Percentiles rank a stretch among this genome's conserved stretches.
phyloP scores from a whole-genome alignment of 371 early-diverging fungal genomes.

The Mortierella sp. region DNA sequence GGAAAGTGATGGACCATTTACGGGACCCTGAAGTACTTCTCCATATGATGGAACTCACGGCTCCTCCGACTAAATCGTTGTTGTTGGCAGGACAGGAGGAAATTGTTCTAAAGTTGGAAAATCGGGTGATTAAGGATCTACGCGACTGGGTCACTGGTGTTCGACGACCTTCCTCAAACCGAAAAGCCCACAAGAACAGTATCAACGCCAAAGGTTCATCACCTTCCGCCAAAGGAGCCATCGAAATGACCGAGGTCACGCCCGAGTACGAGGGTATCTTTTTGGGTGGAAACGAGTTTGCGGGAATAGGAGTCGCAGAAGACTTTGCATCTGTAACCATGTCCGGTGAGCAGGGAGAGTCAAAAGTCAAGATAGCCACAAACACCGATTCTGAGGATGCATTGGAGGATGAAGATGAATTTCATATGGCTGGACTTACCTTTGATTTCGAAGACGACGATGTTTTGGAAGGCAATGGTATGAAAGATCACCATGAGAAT shows the following conservation, averaged over 20 bases:
- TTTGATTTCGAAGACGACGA: constrained; percentile 15
- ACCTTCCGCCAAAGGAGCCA: background rate
- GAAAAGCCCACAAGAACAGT: background rate
- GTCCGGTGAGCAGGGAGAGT: background rate
- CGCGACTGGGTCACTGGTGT: constrained; percentile 27
- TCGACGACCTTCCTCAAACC: background rate
- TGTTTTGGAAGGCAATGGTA: too few species aligned
- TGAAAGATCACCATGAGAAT: too few species aligned
- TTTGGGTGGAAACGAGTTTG: constrained; percentile 15
- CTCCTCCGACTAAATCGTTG: constrained; percentile 19
- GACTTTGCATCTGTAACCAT: background rate
- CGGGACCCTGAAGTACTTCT: constrained; percentile 9
- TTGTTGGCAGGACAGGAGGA: constrained; percentile 23
- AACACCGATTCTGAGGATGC: too few species aligned
- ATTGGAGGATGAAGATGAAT: background rate
- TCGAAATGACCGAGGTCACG: background rate
- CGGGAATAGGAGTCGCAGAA: background rate
- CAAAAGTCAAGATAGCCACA: too few species aligned
- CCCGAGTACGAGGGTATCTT: constrained; percentile 6
- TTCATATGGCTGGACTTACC: constrained; percentile 5
- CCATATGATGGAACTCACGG: constrained; percentile 20
- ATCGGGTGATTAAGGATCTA: constrained; percentile 19
- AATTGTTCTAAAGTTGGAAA: constrained; percentile 18
- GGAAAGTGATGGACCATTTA: constrained; percentile 22
- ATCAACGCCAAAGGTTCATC: background rate